These are phyloP conservation scores for Cochlearia excelsa DNA, from an alignment of 345 rosid species.

Conservation along the genomic window DNA sequence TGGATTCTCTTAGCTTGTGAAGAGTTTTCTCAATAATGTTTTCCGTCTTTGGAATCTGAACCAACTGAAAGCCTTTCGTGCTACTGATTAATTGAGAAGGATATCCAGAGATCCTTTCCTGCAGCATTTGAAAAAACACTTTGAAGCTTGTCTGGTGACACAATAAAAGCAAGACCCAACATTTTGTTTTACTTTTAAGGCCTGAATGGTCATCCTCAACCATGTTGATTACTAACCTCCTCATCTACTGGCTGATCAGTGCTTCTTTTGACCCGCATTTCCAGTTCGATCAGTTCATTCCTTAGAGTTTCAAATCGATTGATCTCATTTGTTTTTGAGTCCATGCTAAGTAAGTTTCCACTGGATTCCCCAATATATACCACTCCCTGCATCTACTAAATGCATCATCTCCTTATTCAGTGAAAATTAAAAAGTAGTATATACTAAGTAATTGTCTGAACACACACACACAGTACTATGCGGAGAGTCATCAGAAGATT, in stretches of 20 bases:
- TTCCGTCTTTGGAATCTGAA: conserved; percentile 54
- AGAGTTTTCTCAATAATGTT: conserved; percentile 65
- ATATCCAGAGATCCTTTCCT: conserved; percentile 40
- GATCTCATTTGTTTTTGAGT: conserved; percentile 62
- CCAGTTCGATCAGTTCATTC: conserved; percentile 89
- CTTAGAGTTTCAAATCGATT: conserved; percentile 71
- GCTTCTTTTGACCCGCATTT: conserved; percentile 73
- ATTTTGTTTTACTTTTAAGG: not conserved
- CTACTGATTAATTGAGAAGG: conserved; percentile 36
- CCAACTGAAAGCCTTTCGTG: conserved; percentile 41
- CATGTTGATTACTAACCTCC: conserved; percentile 48
- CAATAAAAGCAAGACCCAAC: conserved; percentile 10
- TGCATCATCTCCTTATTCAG: conserved; percentile 13
- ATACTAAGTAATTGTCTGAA: conserved; percentile 18
- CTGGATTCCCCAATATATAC: conserved; percentile 36
- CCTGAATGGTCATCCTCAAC: conserved; percentile 20
- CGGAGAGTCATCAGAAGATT: conserved; percentile 4
- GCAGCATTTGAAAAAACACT: conserved; percentile 36
- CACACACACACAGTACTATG: conserved; percentile 9
- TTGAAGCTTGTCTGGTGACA: conserved; percentile 20
- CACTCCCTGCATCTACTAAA: conserved; percentile 53
- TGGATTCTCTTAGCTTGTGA: conserved; percentile 75
- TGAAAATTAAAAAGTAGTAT: conserved; percentile 13
- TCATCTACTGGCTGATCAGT: conserved; percentile 63
- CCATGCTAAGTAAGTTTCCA: conserved; percentile 40